Evolutionary conservation across 2,329 filamentous ascomycete genomes (phyloP), one percentile per base, ranked within the genome.

Genomic region (Exophiala phaeomuriformis): DNA sequence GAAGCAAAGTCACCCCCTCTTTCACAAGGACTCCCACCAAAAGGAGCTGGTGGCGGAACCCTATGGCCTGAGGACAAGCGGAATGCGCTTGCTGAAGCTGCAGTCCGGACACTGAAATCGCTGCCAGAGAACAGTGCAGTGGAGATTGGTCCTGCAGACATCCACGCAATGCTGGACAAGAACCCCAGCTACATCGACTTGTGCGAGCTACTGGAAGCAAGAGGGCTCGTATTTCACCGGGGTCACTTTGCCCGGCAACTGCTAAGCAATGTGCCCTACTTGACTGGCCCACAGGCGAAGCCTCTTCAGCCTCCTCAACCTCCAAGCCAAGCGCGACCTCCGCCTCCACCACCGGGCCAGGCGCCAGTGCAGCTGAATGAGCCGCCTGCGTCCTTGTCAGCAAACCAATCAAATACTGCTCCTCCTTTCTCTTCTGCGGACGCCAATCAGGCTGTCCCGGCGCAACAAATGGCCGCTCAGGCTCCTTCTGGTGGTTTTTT

Each of bases 131-230:
- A 81, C 57, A 55, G 61, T 2, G 61, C 60, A 19, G 73, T 70
- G 39, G 60, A 61, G 4, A 63, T 77, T 5, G 64, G 66, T 6
- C 52, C 68, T 5, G 64, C 70, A 6, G 66, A 72, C 19, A 67
- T 82, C 6, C 63, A 74, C 27, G 64, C 62, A 1, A 69, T 81
- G 36, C 68, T 83, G 5, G 69, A 79, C 47, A 63, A 66, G 5
- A 80, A 81, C 58, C 78, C 78, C 1, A 77, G 72, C 2, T 82
- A 82, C 57, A 72, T 75, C 54, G 71, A 77, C 47, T 65, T 82
- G 2, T 83, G 80, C 60, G 72, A 77, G 55, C 68, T 70, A 43
- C 64, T 82, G 3, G 79, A 83, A 56, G 63, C 60, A 1, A 70
- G 70, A 59, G 76, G 75, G 0, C 66, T 80, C 10, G 68, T 64